Conservation (phyloP, 2,329 filamentous ascomycete species). For the Diplodia intermedia region DNA sequence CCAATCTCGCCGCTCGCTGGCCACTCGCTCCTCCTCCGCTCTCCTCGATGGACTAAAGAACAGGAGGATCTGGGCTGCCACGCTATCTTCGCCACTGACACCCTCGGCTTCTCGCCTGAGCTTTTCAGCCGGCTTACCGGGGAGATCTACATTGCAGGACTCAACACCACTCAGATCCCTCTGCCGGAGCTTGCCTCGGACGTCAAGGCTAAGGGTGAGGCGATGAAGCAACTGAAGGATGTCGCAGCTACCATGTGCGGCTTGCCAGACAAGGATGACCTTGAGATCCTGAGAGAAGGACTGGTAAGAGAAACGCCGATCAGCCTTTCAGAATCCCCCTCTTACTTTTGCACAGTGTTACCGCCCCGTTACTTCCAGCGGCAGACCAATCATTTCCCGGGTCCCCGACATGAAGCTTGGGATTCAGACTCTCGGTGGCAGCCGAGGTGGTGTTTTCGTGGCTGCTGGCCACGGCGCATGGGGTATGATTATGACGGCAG, state of each 20-base stretch:
- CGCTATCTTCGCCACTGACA: conserved; percentile 70
- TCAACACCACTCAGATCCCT: conserved; percentile 68
- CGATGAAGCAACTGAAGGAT: conserved; percentile 59
- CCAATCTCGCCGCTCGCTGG: conserved; percentile 70
- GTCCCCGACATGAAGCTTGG: conserved; percentile 66
- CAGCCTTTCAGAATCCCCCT: neutral
- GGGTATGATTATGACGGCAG: conserved; percentile 55
- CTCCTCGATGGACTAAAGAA: conserved; percentile 60
- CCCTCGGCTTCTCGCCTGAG: conserved; percentile 69
- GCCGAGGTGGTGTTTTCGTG: conserved; percentile 70
- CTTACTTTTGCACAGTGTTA: conserved; percentile 62
- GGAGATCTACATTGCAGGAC: conserved; percentile 75
- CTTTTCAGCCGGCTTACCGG: conserved; percentile 71
- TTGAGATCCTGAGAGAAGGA: conserved; percentile 69
- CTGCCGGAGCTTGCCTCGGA: conserved; percentile 65
- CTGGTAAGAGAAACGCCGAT: conserved; percentile 50
- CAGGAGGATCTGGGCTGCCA: conserved; percentile 63
- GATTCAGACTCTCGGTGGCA: conserved; percentile 51
- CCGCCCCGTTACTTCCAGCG: conserved; percentile 70
- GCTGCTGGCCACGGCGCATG: conserved; percentile 78
- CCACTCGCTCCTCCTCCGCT: conserved; percentile 72
- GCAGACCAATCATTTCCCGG: conserved; percentile 67
- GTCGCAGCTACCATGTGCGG: conserved; percentile 60
- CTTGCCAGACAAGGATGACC: conserved; percentile 51
- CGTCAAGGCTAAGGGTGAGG: conserved; percentile 54